phyloP scores from a whole-genome alignment of 768 basidiomycete species.

The Suillus americanus region DNA sequence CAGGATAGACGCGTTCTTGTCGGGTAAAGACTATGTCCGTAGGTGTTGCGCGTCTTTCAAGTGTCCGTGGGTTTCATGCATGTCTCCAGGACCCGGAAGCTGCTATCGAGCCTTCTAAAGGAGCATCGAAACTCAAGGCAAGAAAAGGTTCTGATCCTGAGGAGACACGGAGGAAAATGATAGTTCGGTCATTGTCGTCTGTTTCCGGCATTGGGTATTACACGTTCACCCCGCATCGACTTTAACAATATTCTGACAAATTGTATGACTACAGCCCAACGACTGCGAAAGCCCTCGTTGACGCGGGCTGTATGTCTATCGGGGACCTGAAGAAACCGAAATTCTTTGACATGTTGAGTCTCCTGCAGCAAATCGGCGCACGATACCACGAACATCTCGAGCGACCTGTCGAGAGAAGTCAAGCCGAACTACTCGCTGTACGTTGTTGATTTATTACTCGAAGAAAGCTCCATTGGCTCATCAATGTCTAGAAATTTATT shows the following conservation, averaged over 20 bases:
- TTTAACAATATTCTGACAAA: neutral
- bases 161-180: constrained; percentile 28
- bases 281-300: constrained; percentile 45
- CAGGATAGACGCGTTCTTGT: constrained; percentile 45
- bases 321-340: constrained; percentile 40
- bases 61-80: constrained; percentile 2
- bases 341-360: constrained; percentile 39
- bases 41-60: constrained; percentile 19
- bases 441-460: constrained; percentile 13
- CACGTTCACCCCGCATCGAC: neutral
- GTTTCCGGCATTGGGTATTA: constrained; percentile 51
- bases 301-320: constrained; percentile 47
- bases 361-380: constrained; percentile 36
- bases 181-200: constrained; percentile 33
- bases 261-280: constrained; percentile 11
- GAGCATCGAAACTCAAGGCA: constrained; percentile 8
- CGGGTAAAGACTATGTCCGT: constrained; percentile 35
- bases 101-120: neutral
- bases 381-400: constrained; percentile 42
- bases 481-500: constrained; percentile 44
- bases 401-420: constrained; percentile 34
- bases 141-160: constrained; percentile 14
- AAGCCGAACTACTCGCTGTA: constrained; percentile 50
- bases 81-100: neutral
- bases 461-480: neutral